A percentile compares a stretch with the other conserved stretches of the same genome.
These are phyloP conservation scores for Lagenidium sp. DNA, from an alignment of 352 stramenopile species.

Conservation along the genomic window DNA sequence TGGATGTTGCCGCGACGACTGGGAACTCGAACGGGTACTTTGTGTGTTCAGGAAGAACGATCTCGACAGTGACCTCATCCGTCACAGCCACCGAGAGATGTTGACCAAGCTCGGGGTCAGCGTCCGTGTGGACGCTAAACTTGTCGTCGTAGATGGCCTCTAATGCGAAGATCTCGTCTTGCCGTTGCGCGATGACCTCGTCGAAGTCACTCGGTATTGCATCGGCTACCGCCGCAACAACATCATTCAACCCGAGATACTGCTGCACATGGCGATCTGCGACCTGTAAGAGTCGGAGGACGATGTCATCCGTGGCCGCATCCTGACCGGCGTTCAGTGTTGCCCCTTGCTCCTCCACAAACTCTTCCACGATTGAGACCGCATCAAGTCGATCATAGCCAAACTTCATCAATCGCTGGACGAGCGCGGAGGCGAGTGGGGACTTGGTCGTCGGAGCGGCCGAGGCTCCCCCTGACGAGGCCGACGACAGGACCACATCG, in stretches of 20 bases:
- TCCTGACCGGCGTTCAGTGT: constrained; percentile 15
- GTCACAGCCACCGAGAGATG: constrained; percentile 41
- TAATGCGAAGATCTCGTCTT: constrained; percentile 72
- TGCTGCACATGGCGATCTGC: constrained; percentile 37
- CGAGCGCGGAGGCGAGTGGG: constrained; percentile 25
- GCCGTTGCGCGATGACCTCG: constrained; percentile 38
- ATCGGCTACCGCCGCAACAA: too few species aligned
- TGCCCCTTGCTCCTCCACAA: constrained; percentile 4
- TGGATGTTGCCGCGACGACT: constrained; percentile 33
- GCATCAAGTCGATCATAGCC: constrained; percentile 61
- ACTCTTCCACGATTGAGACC: constrained; percentile 31
- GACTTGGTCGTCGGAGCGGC: constrained; percentile 5
- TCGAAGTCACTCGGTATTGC: constrained; percentile 21
- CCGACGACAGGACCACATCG: constrained; percentile 52
- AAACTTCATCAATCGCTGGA: constrained; percentile 72
- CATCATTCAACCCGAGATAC: constrained; percentile 11
- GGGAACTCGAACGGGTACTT: constrained; percentile 75
- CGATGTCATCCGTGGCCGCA: constrained; percentile 21
- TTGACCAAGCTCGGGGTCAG: constrained; percentile 12
- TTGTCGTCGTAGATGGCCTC: constrained; percentile 83
- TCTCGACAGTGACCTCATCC: constrained; percentile 31
- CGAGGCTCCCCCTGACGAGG: neutral
- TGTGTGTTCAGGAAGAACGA: constrained; percentile 36
- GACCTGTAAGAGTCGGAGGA: constrained; percentile 27
- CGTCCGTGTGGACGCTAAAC: constrained; percentile 19